Conservation (phyloP, 2,329 filamentous ascomycete genomes). For the Calonectria multiphialidica region DNA sequence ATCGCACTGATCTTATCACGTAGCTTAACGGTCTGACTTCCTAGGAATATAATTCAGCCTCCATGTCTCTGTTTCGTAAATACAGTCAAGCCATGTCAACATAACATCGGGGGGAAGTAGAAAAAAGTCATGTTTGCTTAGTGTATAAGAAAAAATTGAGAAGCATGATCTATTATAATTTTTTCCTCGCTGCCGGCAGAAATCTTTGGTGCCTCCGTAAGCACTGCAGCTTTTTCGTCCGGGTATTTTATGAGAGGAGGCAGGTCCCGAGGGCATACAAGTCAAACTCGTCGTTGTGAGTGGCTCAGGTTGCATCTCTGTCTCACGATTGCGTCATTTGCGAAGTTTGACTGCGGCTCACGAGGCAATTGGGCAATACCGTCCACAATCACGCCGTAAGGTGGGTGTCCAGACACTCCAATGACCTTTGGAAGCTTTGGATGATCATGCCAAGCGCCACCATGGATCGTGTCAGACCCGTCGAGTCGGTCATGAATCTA, state of each 20-base stretch:
- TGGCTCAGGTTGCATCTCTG: conserved; percentile 58
- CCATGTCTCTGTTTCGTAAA: too few species aligned
- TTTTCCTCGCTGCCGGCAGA: neutral
- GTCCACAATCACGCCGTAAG: conserved; percentile 65
- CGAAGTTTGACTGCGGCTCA: neutral
- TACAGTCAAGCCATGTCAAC: too few species aligned
- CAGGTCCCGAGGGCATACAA: conserved; percentile 48
- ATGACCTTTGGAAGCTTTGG: conserved; percentile 66
- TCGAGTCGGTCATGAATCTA: conserved; percentile 61
- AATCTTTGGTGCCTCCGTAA: neutral
- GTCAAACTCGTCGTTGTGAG: conserved; percentile 64
- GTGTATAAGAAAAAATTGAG: neutral
- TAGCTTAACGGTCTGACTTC: too few species aligned
- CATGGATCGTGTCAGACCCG: conserved; percentile 59
- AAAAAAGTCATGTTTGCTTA: neutral
- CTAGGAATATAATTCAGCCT: too few species aligned
- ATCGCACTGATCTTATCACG: too few species aligned
- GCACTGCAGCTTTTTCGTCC: neutral
- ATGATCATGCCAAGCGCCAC: conserved; percentile 69
- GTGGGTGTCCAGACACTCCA: conserved; percentile 65
- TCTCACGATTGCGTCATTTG: conserved; percentile 3
- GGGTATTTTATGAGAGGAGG: neutral
- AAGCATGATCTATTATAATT: neutral
- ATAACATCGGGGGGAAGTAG: too few species aligned
- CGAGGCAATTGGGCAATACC: conserved; percentile 68